Evolutionary conservation across 768 basidiomycete genomes (phyloP).

Genomic region (Phylloporus sp.): DNA sequence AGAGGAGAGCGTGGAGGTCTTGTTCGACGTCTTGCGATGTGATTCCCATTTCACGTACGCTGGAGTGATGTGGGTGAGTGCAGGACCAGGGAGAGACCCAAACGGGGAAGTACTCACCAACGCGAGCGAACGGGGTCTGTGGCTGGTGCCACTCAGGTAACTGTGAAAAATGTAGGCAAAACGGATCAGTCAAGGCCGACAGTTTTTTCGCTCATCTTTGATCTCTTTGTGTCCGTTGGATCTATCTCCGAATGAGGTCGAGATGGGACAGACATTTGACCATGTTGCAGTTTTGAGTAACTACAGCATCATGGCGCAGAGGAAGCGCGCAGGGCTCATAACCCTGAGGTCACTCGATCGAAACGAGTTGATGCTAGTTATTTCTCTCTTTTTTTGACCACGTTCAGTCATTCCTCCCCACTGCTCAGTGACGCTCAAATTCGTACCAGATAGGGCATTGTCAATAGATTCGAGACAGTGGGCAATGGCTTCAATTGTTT

Average conservation of each 20-base stretch:
- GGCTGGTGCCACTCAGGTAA: neutral
- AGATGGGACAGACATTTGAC: neutral
- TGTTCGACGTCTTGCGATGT: neutral
- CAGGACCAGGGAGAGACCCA: neutral
- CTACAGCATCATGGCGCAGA: conserved; percentile 44
- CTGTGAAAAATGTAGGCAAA: neutral
- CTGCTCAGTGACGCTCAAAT: too few relatives aligned
- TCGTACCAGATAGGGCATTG: too few relatives aligned
- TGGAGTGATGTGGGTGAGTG: neutral
- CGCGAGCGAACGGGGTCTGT: neutral
- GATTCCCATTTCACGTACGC: conserved; percentile 4
- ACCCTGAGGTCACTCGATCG: conserved; percentile 49
- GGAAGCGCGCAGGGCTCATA: conserved; percentile 48
- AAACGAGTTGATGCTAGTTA: conserved; percentile 39
- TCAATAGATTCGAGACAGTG: too few relatives aligned
- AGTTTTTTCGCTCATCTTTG: neutral
- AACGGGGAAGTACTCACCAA: neutral
- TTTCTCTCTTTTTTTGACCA: neutral
- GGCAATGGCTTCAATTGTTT: too few relatives aligned
- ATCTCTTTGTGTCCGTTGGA: neutral
- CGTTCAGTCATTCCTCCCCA: too few relatives aligned
- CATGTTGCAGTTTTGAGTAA: neutral
- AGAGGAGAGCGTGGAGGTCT: conserved; percentile 23
- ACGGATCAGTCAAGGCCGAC: neutral
- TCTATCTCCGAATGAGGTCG: neutral